Conservation (phyloP, 805 yeast species). For the Candida parachauliodes region DNA sequence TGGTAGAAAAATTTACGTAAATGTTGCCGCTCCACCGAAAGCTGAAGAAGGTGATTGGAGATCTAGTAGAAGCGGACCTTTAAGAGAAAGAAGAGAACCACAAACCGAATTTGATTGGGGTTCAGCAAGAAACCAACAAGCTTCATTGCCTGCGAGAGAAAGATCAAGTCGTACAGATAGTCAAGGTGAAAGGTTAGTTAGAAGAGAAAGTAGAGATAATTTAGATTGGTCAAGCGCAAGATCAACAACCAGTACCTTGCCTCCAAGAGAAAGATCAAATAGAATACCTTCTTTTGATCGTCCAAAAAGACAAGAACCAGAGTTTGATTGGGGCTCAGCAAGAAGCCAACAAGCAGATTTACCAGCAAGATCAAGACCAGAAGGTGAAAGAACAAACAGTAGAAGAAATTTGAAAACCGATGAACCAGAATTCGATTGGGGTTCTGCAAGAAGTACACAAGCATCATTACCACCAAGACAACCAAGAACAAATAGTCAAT, state of each 20-base stretch:
- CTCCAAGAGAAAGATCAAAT: constrained; percentile 35
- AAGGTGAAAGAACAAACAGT: constrained; percentile 38
- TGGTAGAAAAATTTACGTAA: constrained; percentile 50
- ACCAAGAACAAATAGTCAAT: constrained; percentile 6
- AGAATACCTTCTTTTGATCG: constrained; percentile 20
- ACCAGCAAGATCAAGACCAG: constrained; percentile 32
- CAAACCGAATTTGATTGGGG: constrained; percentile 64
- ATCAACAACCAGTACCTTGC: constrained; percentile 27
- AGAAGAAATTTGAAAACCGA: constrained; percentile 17
- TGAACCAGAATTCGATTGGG: constrained; percentile 43
- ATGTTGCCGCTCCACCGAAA: constrained; percentile 57
- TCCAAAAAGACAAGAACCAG: constrained; percentile 33
- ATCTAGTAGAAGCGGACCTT: constrained; percentile 24
- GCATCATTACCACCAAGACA: constrained; percentile 18
- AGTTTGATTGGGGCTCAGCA: constrained; percentile 42
- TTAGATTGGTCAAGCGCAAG: constrained; percentile 59
- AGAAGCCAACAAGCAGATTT: constrained; percentile 25
- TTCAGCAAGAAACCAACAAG: constrained; percentile 38
- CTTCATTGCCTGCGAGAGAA: constrained; percentile 36
- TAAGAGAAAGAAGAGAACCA: constrained; percentile 39
- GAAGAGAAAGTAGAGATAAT: constrained; percentile 45
- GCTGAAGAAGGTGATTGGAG: constrained; percentile 47
- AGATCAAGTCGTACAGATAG: constrained; percentile 18
- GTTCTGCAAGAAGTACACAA: constrained; percentile 33
- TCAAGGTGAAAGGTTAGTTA: constrained; percentile 20